Evolutionary conservation across 345 rosid species (phyloP), one percentile per base, ranked within the genome.

Genomic region (Dimocarpus longan): DNA sequence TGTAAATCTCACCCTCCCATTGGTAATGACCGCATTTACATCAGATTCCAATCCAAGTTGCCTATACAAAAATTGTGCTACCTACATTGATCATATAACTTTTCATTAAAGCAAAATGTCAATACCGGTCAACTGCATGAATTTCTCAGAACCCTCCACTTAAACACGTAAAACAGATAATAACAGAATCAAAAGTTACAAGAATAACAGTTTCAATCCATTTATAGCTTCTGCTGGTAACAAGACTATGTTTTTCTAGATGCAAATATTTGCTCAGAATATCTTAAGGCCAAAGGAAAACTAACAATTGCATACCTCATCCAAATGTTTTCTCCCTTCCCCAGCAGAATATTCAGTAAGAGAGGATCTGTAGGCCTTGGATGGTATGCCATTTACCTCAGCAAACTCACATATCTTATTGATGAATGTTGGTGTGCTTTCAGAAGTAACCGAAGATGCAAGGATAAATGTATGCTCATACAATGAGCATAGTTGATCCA

Each of bases 331-430:
- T 75, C 77, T 85, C 83, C 89, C 79, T 42, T 85, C 76, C 59
- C 85, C 90, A 80, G 75, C 68, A 37, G 90, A 82, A 83, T 82
- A 81, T 80, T 90, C 92, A 62, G 77, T 69, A 67, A 89, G 89
- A 75, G 82, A 81, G 62, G 92, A 87, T 84, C 78, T 85, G 66
- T 81, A 94, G 63, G 87, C 86, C 80, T 91, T 90, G 68, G 88
- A 79, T 70, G 95, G 71, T 80, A 96, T 76, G 66, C 86, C 95
- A 85, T 90, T 90, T 84, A 88, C 91, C 85, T 87, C 93, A 75
- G 93, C 95, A 57, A 91, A 92, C 89, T 94, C 98, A 85, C 81
- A 87, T 71, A 91, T 91, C 83, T 89, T 91, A 76, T 88, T 87
- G 80, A 80, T 79, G 77, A 92, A 91, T 52, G 70, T 79, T 86